Conservation (phyloP, 2,329 filamentous ascomycete genomes). For the Penicillium sp. region DNA sequence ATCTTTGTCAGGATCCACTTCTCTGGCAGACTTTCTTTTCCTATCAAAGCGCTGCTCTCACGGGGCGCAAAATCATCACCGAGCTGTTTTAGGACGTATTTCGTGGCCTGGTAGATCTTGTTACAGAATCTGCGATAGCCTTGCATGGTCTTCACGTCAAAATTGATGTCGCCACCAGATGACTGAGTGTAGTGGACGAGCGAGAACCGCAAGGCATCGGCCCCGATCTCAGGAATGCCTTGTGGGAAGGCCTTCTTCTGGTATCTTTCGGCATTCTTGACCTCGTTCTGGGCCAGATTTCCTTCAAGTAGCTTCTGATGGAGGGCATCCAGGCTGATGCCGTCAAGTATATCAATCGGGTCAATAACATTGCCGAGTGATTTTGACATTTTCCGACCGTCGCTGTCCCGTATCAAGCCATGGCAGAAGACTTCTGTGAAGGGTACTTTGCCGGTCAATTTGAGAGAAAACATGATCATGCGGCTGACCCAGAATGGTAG, state of each 20-base stretch:
- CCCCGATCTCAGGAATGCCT: constrained; percentile 86
- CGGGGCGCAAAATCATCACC: constrained; percentile 37
- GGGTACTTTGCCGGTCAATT: constrained; percentile 81
- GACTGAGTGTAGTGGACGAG: constrained; percentile 68
- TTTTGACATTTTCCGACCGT: constrained; percentile 97
- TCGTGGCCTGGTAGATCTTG: constrained; percentile 93
- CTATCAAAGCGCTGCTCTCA: constrained; percentile 28
- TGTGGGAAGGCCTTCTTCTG: constrained; percentile 88
- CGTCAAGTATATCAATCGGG: constrained; percentile 82
- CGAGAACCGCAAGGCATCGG: constrained; percentile 84
- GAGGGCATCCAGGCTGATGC: constrained; percentile 68
- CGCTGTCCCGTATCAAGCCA: constrained; percentile 80
- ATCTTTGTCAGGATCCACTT: constrained; percentile 43
- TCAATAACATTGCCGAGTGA: constrained; percentile 91
- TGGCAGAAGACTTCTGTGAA: constrained; percentile 95
- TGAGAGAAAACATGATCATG: constrained; percentile 89
- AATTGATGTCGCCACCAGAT: constrained; percentile 39
- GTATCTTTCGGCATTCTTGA: constrained; percentile 78
- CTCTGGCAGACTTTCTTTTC: constrained; percentile 36
- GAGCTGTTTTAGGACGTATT: constrained; percentile 65
- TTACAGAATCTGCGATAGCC: constrained; percentile 92
- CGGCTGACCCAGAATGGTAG: constrained; percentile 74
- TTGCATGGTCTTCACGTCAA: constrained; percentile 79
- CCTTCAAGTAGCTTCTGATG: constrained; percentile 73
- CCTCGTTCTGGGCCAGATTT: constrained; percentile 76